Percentiles rank a stretch among this genome's conserved stretches.
These are phyloP conservation scores for Chalciporus sphaerocephalus DNA, from an alignment of 768 basidiomycete species.

Conservation along the genomic window DNA sequence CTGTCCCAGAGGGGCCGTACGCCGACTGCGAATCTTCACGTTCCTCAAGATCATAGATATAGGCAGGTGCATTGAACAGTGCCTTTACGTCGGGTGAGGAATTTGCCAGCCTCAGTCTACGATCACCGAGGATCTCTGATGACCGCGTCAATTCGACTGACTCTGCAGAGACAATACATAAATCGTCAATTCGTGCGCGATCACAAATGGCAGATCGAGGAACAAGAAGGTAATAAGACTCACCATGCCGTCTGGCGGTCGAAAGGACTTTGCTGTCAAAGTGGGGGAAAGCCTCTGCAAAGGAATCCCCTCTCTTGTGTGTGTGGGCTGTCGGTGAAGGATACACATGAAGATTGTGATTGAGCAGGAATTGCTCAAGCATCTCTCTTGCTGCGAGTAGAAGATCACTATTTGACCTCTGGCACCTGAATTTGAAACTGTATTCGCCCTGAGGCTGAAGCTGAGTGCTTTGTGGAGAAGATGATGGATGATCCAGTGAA, in stretches of 20 bases:
- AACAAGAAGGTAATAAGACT: conserved; percentile 12
- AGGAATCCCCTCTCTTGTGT: conserved; percentile 86
- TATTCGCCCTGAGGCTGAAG: conserved; percentile 50
- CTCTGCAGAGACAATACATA: conserved; percentile 40
- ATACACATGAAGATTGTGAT: conserved; percentile 79
- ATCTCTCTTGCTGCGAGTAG: conserved; percentile 85
- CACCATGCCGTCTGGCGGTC: conserved; percentile 65
- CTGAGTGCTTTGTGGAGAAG: conserved; percentile 18
- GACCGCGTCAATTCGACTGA: conserved; percentile 70
- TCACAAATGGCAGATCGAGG: conserved; percentile 3
- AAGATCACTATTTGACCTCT: conserved; percentile 92
- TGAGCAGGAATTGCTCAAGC: conserved; percentile 85
- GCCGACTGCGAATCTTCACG: conserved; percentile 60
- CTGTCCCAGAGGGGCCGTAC: conserved; percentile 47
- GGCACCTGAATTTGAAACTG: conserved; percentile 94
- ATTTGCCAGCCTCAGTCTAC: conserved; percentile 75
- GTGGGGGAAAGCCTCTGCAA: conserved; percentile 93
- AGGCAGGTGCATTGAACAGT: conserved; percentile 81
- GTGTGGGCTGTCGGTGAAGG: conserved; percentile 73
- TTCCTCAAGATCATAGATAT: conserved; percentile 76
- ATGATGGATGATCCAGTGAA: conserved; percentile 45
- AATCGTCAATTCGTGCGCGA: conserved; percentile 3
- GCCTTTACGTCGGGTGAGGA: conserved; percentile 96
- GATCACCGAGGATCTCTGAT: conserved; percentile 61
- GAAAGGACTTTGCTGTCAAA: conserved; percentile 93